A percentile compares a stretch with the other conserved stretches of the same genome.
Conservation (phyloP, 441 rosid species). For the Raphanus hybrid region DNA sequence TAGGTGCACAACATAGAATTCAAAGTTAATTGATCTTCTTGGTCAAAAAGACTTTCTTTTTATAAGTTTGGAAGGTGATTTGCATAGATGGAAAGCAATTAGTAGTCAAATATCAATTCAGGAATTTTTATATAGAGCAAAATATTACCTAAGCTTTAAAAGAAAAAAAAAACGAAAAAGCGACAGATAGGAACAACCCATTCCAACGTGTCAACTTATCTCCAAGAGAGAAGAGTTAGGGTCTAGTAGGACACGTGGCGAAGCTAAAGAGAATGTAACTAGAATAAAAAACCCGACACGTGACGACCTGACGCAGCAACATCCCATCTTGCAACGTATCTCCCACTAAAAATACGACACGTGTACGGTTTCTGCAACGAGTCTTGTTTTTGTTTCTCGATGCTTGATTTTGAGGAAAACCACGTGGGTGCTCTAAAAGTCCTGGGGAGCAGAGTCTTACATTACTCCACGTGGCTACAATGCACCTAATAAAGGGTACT, state of each 20-base stretch:
- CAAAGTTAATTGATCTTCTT: no score
- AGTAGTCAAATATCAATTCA: no score
- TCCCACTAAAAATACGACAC: constrained; percentile 23
- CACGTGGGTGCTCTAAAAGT: constrained; percentile 28
- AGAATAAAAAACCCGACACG: constrained; percentile 22
- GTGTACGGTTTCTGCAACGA: constrained; percentile 15
- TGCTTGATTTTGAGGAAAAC: constrained; percentile 16
- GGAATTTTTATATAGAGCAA: no score
- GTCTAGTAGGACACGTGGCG: constrained; percentile 17
- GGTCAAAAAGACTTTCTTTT: no score
- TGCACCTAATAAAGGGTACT: no score
- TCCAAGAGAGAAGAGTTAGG: background rate
- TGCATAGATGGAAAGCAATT: no score
- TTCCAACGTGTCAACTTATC: constrained; percentile 11
- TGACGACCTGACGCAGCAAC: constrained; percentile 32
- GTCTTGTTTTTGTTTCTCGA: constrained; percentile 1
- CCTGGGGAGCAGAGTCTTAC: background rate
- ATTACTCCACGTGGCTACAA: no score
- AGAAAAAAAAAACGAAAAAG: no score
- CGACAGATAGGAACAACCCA: no score
- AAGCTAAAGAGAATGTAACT: constrained; percentile 1
- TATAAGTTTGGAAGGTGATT: no score
- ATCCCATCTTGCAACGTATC: background rate
- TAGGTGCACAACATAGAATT: no score
- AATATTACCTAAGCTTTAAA: no score